phyloP scores from a whole-genome alignment of 2,329 filamentous ascomycete species.

The Calonectria pseudoturangicola region DNA sequence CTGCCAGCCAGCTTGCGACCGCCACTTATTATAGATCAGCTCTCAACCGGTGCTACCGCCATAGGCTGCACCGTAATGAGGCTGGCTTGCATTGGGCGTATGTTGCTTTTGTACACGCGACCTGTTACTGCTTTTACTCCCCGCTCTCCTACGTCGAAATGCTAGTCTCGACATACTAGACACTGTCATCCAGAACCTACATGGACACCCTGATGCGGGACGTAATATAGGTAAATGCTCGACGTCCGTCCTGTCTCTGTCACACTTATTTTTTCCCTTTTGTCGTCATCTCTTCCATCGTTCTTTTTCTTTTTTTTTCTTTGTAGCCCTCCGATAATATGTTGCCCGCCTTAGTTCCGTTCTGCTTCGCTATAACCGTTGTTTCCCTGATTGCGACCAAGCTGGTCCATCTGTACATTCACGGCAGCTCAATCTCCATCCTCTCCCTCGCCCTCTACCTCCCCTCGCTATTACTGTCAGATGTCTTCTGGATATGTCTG shows the following conservation, averaged over 20 bases:
- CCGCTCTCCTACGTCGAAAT: not conserved
- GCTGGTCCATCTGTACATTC: conserved; percentile 55
- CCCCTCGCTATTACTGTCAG: conserved; percentile 55
- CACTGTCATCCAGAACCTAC: not conserved
- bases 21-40: conserved; percentile 39
- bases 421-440: conserved; percentile 52
- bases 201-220: conserved; percentile 16
- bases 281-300: conserved; percentile 30
- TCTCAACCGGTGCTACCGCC: conserved; percentile 16
- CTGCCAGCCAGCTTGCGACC: conserved; percentile 21
- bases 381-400: conserved; percentile 56
- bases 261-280: not conserved
- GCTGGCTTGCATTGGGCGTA: conserved; percentile 7
- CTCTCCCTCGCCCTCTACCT: conserved; percentile 54
- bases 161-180: not conserved
- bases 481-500: conserved; percentile 52
- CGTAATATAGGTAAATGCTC: conserved; percentile 8
- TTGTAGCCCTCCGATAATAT: conserved; percentile 40
- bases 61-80: conserved; percentile 31
- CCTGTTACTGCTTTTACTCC: conserved; percentile 50
- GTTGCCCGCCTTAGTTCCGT: conserved; percentile 52
- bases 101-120: conserved; percentile 45
- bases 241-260: not conserved
- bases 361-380: conserved; percentile 56
- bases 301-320: conserved; percentile 20